Conservation (phyloP, 805 yeast genomes). For the Groenewaldozyma tartarivorans region DNA sequence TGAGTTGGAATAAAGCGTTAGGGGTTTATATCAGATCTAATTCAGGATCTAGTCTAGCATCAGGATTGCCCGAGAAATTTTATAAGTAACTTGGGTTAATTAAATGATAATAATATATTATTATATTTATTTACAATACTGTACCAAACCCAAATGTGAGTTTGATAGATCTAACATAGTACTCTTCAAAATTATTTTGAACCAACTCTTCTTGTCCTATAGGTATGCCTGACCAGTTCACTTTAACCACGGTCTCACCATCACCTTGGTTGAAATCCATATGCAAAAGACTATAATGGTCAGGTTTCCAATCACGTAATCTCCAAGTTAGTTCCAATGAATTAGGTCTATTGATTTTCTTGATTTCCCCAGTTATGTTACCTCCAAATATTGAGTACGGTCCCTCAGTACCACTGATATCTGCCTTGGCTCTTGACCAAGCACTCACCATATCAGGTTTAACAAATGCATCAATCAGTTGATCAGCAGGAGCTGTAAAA, state of each 20-base stretch:
- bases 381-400: constrained; percentile 74
- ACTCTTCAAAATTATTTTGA: constrained; percentile 74
- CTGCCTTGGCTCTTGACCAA: constrained; percentile 75
- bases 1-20: constrained; percentile 43
- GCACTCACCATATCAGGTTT: constrained; percentile 75
- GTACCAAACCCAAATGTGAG: constrained; percentile 92
- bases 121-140: constrained; percentile 43
- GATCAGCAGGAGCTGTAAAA: constrained; percentile 83
- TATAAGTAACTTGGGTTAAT: constrained; percentile 5
- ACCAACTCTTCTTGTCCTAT: constrained; percentile 90
- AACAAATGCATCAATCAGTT: constrained; percentile 65
- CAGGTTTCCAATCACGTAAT: constrained; percentile 78
- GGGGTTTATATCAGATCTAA: constrained; percentile 37
- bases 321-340: constrained; percentile 76
- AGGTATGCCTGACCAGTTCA: constrained; percentile 81
- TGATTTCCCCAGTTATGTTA: constrained; percentile 63
- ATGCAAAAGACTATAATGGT: constrained; percentile 62
- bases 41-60: constrained; percentile 54
- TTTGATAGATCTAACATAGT: constrained; percentile 83
- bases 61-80: constrained; percentile 84
- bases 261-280: constrained; percentile 65
- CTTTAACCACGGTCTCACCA: constrained; percentile 75
- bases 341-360: constrained; percentile 48
- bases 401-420: constrained; percentile 48
- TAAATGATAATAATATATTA: constrained; percentile 4